Evolutionary conservation across 371 early-diverging fungal genomes (phyloP).

Genomic region (Blastocladiella emersonii): DNA sequence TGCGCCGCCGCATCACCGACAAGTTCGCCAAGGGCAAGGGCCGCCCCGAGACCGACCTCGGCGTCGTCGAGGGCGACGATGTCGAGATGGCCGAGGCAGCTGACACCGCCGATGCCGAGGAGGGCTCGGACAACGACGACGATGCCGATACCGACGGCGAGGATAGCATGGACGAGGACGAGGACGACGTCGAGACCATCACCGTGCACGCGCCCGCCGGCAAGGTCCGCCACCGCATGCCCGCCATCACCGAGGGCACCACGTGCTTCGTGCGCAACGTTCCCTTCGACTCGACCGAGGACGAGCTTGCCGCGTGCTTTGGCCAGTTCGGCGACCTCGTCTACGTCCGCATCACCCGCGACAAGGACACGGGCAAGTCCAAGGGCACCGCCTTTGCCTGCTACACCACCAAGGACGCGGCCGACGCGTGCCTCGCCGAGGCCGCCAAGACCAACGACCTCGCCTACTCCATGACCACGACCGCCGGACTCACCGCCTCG

Average conservation of each 20-base stretch:
- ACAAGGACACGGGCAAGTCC: constrained; percentile 60
- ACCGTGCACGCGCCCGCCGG: constrained; percentile 3
- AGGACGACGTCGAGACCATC: constrained; percentile 16
- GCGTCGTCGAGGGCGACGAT: constrained; percentile 11
- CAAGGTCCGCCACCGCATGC: too few species aligned
- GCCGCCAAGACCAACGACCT: constrained; percentile 27
- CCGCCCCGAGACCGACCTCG: constrained; percentile 21
- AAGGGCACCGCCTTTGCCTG: constrained; percentile 88
- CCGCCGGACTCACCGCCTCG: constrained; percentile 10
- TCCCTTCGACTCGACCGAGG: constrained; percentile 73
- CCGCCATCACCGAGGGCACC: constrained; percentile 40
- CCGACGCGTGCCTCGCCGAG: constrained; percentile 53
- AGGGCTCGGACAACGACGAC: constrained; percentile 10
- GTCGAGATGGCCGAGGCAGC: constrained; percentile 27
- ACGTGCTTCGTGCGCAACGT: constrained; percentile 88
- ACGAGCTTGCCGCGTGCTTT: constrained; percentile 51
- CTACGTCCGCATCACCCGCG: constrained; percentile 71
- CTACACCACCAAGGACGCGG: constrained; percentile 55
- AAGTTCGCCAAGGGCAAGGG: constrained; percentile 16
- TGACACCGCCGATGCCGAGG: constrained; percentile 12
- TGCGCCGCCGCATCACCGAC: constrained; percentile 10
- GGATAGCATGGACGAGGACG: constrained; percentile 24
- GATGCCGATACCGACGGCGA: constrained; percentile 24
- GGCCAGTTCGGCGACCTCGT: constrained; percentile 48
- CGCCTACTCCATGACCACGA: constrained; percentile 12